Evolutionary conservation across 1,284 basidiomycete genomes (phyloP), one percentile per base, ranked within the genome.

Genomic region (Acaromyces ingoldii): DNA sequence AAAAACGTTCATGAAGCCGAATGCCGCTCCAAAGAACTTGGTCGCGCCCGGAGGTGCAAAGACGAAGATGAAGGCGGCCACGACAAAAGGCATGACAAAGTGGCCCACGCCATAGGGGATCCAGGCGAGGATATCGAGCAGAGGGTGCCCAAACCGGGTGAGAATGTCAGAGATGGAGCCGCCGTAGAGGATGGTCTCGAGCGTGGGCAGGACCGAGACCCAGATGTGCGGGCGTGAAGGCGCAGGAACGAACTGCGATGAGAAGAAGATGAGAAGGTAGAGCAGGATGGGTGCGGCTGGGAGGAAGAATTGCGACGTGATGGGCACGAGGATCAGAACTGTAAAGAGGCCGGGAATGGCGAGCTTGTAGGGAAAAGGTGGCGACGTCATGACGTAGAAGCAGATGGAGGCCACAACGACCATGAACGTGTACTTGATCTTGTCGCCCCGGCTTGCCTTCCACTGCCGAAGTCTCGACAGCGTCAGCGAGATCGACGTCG

Each of bases 91-190:
- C 29, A 86, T 77, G 19, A 81, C 81, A 76, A 93, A 98, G 77
- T 98, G 93, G 15, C 86, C 80, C 38, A 97, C 83, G 17, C 95
- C 95, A 72, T 98, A 98, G 0, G 93, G 92, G 1, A 97, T 74
- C 93, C 93, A 98, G 0, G 92, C 92, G 49, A 95, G 72, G 57
- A 98, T 82, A 75, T 98, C 93, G 47, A 98, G 83, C 22, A 90
- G 65, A 2, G 91, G 89, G 70, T 95, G 88, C 2, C 92, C 96
- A 77, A 85, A 91, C 17, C 91, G 83, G 2, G 92, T 97, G 58
- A 97, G 84, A 71, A 97, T 87, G 77, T 96, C 91, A 30, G 89
- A 91, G 58, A 97, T 92, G 78, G 96, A 97, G 46, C 91, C 92
- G 9, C 93, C 93, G 75, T 95, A 97, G 26, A 95, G 81, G 28